phyloP scores from a whole-genome alignment of 192 early-diverging fungal species.

The Mortierella hygrophila region DNA sequence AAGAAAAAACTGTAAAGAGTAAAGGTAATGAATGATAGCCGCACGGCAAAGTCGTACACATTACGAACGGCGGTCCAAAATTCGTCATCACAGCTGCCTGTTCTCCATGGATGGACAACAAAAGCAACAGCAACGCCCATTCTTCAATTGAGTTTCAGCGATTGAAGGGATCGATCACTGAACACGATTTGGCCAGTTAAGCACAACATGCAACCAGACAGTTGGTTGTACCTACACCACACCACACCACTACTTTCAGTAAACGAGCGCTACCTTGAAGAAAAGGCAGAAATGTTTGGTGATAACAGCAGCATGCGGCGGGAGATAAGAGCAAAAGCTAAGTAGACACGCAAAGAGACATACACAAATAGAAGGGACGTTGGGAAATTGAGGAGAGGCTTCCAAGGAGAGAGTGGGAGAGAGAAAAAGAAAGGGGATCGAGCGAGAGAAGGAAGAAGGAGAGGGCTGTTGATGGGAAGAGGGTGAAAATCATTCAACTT shows the following conservation, averaged over 20 bases:
- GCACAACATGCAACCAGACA: neutral
- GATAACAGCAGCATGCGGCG: neutral
- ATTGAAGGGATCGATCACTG: neutral
- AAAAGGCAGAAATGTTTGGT: too few species aligned
- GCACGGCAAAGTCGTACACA: neutral
- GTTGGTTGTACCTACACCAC: neutral
- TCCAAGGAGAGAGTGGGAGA: neutral
- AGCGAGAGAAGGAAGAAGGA: neutral
- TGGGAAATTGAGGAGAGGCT: neutral
- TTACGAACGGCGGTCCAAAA: neutral
- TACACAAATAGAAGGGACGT: neutral
- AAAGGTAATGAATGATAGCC: neutral
- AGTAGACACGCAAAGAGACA: neutral
- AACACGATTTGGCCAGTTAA: neutral
- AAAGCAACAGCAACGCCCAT: neutral
- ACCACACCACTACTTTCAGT: neutral
- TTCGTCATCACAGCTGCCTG: neutral
- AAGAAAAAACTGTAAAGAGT: neutral
- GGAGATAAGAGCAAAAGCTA: neutral
- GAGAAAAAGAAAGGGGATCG: neutral
- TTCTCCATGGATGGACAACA: neutral
- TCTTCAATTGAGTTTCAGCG: neutral
- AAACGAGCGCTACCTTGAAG: neutral
- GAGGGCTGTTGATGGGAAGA: neutral
- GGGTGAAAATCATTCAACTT: conserved; percentile 16